Percentiles rank a stretch among this genome's conserved stretches.
phyloP scores from a whole-genome alignment of 345 rosid species.

The Heritiera littoralis region DNA sequence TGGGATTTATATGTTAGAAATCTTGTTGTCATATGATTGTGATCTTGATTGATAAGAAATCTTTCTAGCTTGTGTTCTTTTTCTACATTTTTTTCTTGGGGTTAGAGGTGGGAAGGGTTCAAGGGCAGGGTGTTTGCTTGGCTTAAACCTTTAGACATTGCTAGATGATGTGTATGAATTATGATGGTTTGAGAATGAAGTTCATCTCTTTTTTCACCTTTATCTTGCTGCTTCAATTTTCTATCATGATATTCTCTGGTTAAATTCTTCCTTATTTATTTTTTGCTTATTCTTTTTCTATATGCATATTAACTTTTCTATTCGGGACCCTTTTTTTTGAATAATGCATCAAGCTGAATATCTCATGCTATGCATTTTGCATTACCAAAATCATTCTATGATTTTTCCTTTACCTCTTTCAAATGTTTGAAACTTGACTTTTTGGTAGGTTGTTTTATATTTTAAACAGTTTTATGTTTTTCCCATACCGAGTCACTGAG shows the following conservation, averaged over 20 bases:
- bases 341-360: neutral
- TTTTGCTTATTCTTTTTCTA: neutral
- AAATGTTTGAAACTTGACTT: slow-evolving; percentile 3
- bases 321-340: neutral
- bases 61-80: neutral
- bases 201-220: slow-evolving; percentile 1
- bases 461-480: neutral
- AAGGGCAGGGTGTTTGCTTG: neutral
- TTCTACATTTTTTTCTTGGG: neutral
- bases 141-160: neutral
- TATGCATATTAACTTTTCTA: neutral
- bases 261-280: neutral
- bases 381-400: neutral
- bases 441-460: neutral
- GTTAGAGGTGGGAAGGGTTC: neutral
- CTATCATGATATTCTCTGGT: neutral
- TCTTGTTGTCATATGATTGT: neutral
- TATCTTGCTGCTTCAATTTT: slow-evolving; percentile 1
- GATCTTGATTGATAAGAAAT: slow-evolving; percentile 2
- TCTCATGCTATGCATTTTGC: neutral
- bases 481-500: neutral
- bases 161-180: neutral
- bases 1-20: slow-evolving; percentile 14
- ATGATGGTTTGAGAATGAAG: neutral
- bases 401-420: neutral